A percentile compares a stretch with the other conserved stretches of the same genome.
These are phyloP conservation scores for Sporothrix brunneoviolacea DNA, from an alignment of 2,329 filamentous ascomycete species.

Conservation along the genomic window DNA sequence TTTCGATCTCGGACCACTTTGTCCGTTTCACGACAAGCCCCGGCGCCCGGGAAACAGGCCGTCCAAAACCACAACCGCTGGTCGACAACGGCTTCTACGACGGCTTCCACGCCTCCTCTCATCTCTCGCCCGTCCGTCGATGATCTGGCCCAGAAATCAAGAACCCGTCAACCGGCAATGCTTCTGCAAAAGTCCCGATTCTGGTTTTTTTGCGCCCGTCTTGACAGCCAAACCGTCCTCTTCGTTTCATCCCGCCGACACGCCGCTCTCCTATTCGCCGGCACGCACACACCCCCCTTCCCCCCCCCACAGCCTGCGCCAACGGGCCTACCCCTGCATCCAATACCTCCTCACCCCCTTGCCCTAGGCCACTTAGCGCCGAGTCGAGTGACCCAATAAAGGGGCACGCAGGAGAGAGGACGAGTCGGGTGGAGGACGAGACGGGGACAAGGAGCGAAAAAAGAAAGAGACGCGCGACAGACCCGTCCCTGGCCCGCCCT, in stretches of 20 bases:
- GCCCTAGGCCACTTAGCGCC: constrained; percentile 14
- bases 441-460: neutral
- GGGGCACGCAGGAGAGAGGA: constrained; percentile 12
- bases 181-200: too few species aligned
- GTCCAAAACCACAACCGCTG: too few species aligned
- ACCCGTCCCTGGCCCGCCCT: neutral
- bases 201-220: neutral
- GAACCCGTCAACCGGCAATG: too few species aligned
- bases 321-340: constrained; percentile 15
- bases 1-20: too few species aligned
- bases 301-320: constrained; percentile 2
- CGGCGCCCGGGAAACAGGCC: too few species aligned
- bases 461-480: neutral
- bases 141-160: too few species aligned
- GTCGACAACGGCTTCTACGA: too few species aligned
- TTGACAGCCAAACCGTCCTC: neutral
- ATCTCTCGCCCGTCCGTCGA: too few species aligned
- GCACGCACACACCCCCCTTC: too few species aligned
- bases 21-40: too few species aligned
- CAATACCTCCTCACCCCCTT: constrained; percentile 14
- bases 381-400: constrained; percentile 11
- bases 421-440: neutral
- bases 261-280: constrained; percentile 1
- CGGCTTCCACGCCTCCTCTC: too few species aligned
- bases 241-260: constrained; percentile 11